Evolutionary conservation across 1,284 basidiomycete species (phyloP), one percentile per base, ranked within the genome.

Genomic region (Tilletiaria anomala): DNA sequence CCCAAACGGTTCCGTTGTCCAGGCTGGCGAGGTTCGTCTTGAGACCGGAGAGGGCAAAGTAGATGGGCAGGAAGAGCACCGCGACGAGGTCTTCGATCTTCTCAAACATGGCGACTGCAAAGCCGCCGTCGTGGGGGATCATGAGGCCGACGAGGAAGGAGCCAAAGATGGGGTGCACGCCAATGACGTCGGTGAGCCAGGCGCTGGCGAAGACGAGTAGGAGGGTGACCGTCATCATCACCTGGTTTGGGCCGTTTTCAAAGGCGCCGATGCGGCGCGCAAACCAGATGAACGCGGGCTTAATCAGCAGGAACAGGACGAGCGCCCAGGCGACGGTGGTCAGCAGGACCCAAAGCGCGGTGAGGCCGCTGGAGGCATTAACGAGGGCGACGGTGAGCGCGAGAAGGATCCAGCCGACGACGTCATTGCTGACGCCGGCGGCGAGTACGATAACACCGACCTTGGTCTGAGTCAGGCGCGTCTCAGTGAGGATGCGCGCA

Each of bases 381-480:
- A 89, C 84, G 33, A 96, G 77, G 0, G 87, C 83, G 6, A 94
- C 81, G 5, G 82, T 83, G 37, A 96, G 72, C 0, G 89, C 89
- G 26, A 77, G 69, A 20, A 76, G 65, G 32, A 75, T 68, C 74
- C 75, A 76, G 19, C 74, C 87, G 42, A 79, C 73, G 34, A 79
- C 73, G 50, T 80, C 89, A 69, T 93, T 94, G 3, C 82, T 86
- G 1, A 96, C 86, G 36, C 91, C 54, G 0, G 91, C 91, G 1
- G 83, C 83, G 3, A 97, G 76, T 3, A 85, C 86, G 21, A 93
- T 80, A 42, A 91, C 80, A 6, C 91, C 93, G 33, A 97, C 88
- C 1, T 80, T 83, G 5, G 87, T 93, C 50, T 91, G 83, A 42
- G 96, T 75, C 2, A 99, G 73, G 68, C 75, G 73, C 32, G 72